A percentile compares a stretch with the other conserved stretches of the same genome.
Evolutionary conservation across 2,329 filamentous ascomycete species (phyloP).

Genomic region (Curvularia sp.): DNA sequence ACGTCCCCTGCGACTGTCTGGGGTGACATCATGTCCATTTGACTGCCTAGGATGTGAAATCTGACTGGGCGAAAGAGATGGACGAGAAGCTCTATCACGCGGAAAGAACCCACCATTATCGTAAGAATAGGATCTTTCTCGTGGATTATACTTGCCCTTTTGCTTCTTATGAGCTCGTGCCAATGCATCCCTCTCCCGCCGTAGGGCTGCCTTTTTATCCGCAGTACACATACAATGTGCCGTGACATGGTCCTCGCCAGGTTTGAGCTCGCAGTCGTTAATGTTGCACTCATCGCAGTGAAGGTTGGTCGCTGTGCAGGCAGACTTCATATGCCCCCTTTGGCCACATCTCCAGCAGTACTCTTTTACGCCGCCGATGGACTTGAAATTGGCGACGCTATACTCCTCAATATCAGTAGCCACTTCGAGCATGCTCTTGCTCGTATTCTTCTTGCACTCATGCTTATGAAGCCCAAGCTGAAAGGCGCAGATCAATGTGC

Average conservation of each 20-base stretch:
- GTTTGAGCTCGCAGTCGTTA: constrained; percentile 1
- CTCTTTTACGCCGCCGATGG: constrained; percentile 12
- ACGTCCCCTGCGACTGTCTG: not conserved
- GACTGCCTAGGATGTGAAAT: not conserved
- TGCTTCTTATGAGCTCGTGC: not conserved
- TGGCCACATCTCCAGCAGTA: constrained; percentile 25
- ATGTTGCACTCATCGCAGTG: constrained; percentile 15
- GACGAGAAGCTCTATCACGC: not conserved
- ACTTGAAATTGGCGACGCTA: constrained; percentile 12
- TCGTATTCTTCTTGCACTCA: not conserved
- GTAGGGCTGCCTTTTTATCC: not conserved
- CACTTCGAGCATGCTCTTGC: constrained; percentile 11
- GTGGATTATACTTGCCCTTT: not conserved
- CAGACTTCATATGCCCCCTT: constrained; percentile 10
- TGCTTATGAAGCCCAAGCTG: constrained; percentile 19
- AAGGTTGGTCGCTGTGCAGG: constrained; percentile 11
- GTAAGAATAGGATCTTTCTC: not conserved
- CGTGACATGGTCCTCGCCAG: constrained; percentile 13
- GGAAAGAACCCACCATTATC: not conserved
- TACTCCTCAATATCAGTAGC: constrained; percentile 13
- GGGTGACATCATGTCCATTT: not conserved
- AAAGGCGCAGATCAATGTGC: constrained; percentile 36
- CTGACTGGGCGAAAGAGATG: not conserved
- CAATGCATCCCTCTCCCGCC: constrained; percentile 3
- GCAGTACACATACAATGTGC: constrained; percentile 15